Percentiles rank a stretch among this genome's conserved stretches.
Evolutionary conservation across 2,329 filamentous ascomycete genomes (phyloP).

Genomic region (Exophiala oligosperma): DNA sequence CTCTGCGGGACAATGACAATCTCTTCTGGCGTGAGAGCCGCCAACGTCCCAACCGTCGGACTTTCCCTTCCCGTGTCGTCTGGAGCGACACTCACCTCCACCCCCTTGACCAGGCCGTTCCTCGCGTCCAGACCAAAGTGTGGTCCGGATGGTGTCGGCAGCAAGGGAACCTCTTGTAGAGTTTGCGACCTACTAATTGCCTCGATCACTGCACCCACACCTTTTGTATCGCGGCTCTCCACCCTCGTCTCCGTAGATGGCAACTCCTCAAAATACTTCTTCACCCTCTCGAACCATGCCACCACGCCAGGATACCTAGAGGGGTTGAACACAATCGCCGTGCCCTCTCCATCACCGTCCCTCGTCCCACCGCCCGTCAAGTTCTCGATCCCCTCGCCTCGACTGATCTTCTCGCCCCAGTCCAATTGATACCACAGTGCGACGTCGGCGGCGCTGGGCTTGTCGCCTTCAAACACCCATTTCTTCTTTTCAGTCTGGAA

Average conservation of each 20-base stretch:
- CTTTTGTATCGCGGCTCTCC: constrained; percentile 10
- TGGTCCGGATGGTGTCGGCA: constrained; percentile 17
- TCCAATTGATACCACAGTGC: constrained; percentile 26
- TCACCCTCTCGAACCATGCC: constrained; percentile 21
- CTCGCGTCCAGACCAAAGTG: constrained; percentile 17
- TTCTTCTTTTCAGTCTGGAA: background rate
- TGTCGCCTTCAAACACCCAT: constrained; percentile 19
- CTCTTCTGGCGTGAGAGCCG: constrained; percentile 25
- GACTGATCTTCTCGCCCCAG: constrained; percentile 28
- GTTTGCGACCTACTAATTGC: constrained; percentile 43
- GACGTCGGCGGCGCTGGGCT: constrained; percentile 22
- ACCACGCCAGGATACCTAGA: constrained; percentile 22
- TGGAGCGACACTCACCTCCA: constrained; percentile 22
- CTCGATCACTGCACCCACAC: constrained; percentile 26
- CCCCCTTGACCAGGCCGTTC: constrained; percentile 20
- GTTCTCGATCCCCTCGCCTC: constrained; percentile 21
- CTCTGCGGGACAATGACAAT: constrained; percentile 20
- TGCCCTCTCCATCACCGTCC: constrained; percentile 22
- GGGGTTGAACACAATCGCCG: constrained; percentile 19
- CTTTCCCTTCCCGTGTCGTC: constrained; percentile 25
- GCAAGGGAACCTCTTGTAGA: constrained; percentile 32
- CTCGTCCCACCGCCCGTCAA: constrained; percentile 19
- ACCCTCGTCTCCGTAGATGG: constrained; percentile 21
- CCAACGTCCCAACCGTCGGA: constrained; percentile 22
- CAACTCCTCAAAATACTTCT: constrained; percentile 15